phyloP scores from a whole-genome alignment of 306 rosid species.

The Ziziphus jujuba region DNA sequence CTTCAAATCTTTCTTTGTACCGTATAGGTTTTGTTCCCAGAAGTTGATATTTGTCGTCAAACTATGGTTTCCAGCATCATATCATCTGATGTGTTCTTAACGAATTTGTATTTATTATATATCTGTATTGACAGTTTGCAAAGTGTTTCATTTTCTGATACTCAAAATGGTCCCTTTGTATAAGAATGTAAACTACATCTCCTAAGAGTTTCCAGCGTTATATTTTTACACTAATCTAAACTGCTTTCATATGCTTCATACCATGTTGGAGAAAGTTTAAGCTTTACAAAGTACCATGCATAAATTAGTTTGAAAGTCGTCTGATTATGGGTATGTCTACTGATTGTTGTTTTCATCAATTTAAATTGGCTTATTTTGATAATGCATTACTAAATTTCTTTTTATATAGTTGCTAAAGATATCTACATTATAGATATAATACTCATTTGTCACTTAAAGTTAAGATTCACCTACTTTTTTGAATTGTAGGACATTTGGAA shows the following conservation, averaged over 20 bases:
- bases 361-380: neutral
- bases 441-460: neutral
- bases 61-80: neutral
- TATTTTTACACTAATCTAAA: too few relatives aligned
- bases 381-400: neutral
- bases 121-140: neutral
- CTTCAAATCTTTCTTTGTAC: too few relatives aligned
- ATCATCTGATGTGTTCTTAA: neutral
- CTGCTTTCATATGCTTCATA: too few relatives aligned
- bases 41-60: neutral
- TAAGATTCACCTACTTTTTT: neutral
- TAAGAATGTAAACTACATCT: too few relatives aligned
- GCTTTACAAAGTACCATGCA: too few relatives aligned
- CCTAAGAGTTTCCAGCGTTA: too few relatives aligned
- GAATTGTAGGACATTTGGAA: conserved; percentile 87
- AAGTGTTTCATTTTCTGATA: neutral
- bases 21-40: neutral
- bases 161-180: too few relatives aligned
- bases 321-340: neutral
- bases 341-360: neutral
- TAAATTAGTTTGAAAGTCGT: neutral
- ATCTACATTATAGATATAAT: neutral
- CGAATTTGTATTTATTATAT: neutral
- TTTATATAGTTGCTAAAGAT: neutral
- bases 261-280: too few relatives aligned